Evolutionary conservation across 2,329 filamentous ascomycete genomes (phyloP).

Genomic region (Diplodia intermedia): DNA sequence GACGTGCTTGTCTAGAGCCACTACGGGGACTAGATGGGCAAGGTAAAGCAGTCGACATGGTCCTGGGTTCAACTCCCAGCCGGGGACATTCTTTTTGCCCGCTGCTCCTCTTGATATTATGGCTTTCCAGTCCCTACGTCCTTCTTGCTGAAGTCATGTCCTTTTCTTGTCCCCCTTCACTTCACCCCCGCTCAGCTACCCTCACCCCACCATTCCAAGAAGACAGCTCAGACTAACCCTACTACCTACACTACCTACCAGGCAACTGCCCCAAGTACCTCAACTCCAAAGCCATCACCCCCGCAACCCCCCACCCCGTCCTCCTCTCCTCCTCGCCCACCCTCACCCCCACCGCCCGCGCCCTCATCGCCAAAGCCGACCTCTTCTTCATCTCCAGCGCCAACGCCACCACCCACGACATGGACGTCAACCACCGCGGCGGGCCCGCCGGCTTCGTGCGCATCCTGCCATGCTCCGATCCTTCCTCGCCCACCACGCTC

Average conservation of each 20-base stretch:
- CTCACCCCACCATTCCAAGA: neutral
- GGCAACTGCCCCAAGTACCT: conserved; percentile 90
- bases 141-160: neutral
- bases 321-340: conserved; percentile 56
- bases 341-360: conserved; percentile 62
- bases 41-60: neutral
- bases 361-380: conserved; percentile 69
- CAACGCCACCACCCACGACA: conserved; percentile 63
- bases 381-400: conserved; percentile 79
- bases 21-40: too few relatives aligned
- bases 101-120: too few relatives aligned
- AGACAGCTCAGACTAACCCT: neutral
- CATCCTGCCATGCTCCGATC: conserved; percentile 61
- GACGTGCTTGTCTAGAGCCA: neutral
- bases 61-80: neutral
- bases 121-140: too few relatives aligned
- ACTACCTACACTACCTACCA: conserved; percentile 27
- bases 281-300: conserved; percentile 71
- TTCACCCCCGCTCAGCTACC: too few relatives aligned
- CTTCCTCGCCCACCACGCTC: conserved; percentile 54
- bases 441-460: conserved; percentile 77
- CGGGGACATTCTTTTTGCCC: neutral
- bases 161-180: neutral
- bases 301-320: conserved; percentile 61
- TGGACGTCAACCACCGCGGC: conserved; percentile 86